Evolutionary conservation across 2,329 filamentous ascomycete genomes (phyloP).

Genomic region (Drechslerella stenobrocha): DNA sequence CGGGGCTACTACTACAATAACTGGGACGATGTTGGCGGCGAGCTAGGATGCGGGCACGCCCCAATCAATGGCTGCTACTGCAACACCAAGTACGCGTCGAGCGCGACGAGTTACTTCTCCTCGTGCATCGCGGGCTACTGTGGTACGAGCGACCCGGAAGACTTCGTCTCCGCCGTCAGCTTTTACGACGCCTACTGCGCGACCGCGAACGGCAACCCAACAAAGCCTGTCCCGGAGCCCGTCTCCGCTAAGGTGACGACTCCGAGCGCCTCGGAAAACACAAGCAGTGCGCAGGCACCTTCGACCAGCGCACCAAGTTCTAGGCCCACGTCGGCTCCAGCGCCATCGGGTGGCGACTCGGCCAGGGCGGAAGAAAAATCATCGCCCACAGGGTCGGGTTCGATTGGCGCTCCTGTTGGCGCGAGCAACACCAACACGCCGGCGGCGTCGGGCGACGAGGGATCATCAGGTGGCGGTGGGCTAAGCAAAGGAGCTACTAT

Average conservation of each 20-base stretch:
- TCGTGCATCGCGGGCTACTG: conserved; percentile 52
- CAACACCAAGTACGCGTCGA: conserved; percentile 49
- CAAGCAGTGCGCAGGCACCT: conserved; percentile 16
- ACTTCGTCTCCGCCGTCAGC: conserved; percentile 50
- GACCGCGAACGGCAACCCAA: conserved; percentile 51
- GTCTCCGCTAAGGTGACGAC: conserved; percentile 21
- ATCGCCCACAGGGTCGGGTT: background rate
- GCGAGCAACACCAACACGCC: conserved; percentile 5
- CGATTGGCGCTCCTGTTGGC: background rate
- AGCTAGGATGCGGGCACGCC: conserved; percentile 51
- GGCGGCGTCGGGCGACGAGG: background rate
- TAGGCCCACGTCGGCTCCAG: background rate
- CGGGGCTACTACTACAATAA: conserved; percentile 49
- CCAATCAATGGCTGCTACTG: conserved; percentile 53
- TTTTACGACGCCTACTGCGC: conserved; percentile 52
- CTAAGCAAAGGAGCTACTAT: conserved; percentile 52
- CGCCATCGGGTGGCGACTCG: background rate
- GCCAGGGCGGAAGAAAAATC: no score
- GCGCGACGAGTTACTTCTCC: conserved; percentile 52
- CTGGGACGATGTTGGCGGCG: conserved; percentile 51
- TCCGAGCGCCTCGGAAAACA: background rate
- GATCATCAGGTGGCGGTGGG: conserved; percentile 17
- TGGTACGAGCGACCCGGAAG: conserved; percentile 40
- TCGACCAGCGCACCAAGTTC: background rate
- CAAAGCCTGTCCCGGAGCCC: conserved; percentile 27